Base-by-base conservation (phyloP, 768 basidiomycete genomes). In the Panus rudis region DNA sequence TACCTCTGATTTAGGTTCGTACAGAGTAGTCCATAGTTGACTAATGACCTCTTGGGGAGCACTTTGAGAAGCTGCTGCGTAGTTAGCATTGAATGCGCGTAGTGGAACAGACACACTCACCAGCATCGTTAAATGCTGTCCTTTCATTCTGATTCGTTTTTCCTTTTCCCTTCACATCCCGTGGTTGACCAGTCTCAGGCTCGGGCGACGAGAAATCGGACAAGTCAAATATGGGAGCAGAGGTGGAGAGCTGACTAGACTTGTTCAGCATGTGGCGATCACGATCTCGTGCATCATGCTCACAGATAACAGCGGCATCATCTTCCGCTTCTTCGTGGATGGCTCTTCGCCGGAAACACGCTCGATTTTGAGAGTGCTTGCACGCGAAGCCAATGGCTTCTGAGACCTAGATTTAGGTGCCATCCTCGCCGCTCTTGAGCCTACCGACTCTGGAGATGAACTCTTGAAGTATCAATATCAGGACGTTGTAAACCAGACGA, bases 11-110 rank as follows among this genome's bases (percentile, higher is more conserved):
- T 37, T 28, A 1, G 65, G 65, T 31, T 54, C 61, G 42, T 61
- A 63, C 37, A 39, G 56, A 35, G 67, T 65, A 1, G 63, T 57
- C 66, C 66, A 68, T 27, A 45, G 6, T 28, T 40, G 38, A 34
- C 33, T 35, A 14, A 8, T 35, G 8, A 8, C 21, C n/a, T 11
- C 7, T 40, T 22, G 38, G 17, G 28, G 23, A 16, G 11, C 24
- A 39, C 17, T 22, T 17, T 39, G 17, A 16, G 20, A 25, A 28
- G 14, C 8, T 19, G 35, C 17, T 8, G 19, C 10, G 20, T 11
- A 19, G 17, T 19, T 10, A n/a, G 11, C 11, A n/a, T 14, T n/a
- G n/a, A n/a, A n/a, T n/a, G n/a, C n/a, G n/a, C 35, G 11, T 19
- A 10, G 11, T 37, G 19, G 11, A 37, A 19, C 17, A 37, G 20